A percentile compares a stretch with the other conserved stretches of the same genome.
Conservation (phyloP, 257 asterid species). For the Penstemon newberryi region DNA sequence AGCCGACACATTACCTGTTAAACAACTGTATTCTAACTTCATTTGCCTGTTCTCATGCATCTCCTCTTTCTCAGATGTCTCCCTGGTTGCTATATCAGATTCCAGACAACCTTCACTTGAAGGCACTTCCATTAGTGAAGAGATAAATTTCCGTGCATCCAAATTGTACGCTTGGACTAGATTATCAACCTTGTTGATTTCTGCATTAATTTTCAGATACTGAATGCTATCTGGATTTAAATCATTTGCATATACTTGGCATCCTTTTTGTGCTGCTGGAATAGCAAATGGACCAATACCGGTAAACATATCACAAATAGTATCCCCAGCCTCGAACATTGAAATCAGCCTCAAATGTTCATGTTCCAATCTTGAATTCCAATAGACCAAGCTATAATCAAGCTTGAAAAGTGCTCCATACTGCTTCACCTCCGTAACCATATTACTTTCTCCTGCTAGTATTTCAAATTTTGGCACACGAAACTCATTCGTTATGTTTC, state of each 20-base stretch:
- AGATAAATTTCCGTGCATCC: slow-evolving; percentile 77
- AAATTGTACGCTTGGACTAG: slow-evolving; percentile 68
- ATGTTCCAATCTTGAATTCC: slow-evolving; percentile 97
- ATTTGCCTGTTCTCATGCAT: slow-evolving; percentile 29
- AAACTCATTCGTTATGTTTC: slow-evolving; percentile 77
- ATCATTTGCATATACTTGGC: slow-evolving; percentile 88
- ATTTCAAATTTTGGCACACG: slow-evolving; percentile 96
- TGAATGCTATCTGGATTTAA: slow-evolving; percentile 82
- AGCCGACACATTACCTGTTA: slow-evolving; percentile 39
- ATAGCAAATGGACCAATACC: slow-evolving; percentile 95
- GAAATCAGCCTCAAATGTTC: slow-evolving; percentile 87
- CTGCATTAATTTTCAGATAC: slow-evolving; percentile 81
- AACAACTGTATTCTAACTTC: slow-evolving; percentile 36
- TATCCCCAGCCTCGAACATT: slow-evolving; percentile 65
- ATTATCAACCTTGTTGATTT: slow-evolving; percentile 70
- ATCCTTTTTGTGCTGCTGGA: slow-evolving; percentile 97
- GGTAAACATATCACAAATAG: slow-evolving; percentile 89
- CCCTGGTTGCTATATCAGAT: slow-evolving; percentile 29
- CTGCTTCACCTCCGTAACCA: slow-evolving; percentile 93
- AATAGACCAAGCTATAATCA: slow-evolving; percentile 88
- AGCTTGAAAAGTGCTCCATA: slow-evolving; percentile 87
- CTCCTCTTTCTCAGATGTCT: slow-evolving; percentile 37
- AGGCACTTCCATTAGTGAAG: slow-evolving; percentile 60
- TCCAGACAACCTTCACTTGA: slow-evolving; percentile 43
- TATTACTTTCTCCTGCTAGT: slow-evolving; percentile 76